Evolutionary conservation across 2,329 filamentous ascomycete species (phyloP), one percentile per base, ranked within the genome.

Genomic region (Cyphellophora europaea): DNA sequence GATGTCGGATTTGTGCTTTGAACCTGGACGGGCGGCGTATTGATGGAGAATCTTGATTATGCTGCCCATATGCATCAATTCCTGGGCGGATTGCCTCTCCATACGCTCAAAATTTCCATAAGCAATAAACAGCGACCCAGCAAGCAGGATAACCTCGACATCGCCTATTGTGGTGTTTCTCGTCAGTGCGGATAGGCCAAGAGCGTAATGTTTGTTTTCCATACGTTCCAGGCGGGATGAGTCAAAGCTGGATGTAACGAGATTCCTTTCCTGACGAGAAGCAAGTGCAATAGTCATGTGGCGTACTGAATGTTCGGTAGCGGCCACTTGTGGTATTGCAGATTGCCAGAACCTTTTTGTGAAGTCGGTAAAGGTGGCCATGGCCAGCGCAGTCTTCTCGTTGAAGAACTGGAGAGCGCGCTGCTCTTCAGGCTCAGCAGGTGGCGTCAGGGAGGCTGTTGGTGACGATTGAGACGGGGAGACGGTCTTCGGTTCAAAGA

Each of bases 401-500:
- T n/a, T 8, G n/a, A 25, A 25, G 21, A 25, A 25, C 21, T 25
- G 21, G 21, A 25, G n/a, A n/a, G 21, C 21, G 21, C 21, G 21
- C 21, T 25, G 8, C 21, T 25, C 21, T 8, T 25, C n/a, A n/a
- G 8, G 21, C 21, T 25, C 21, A n/a, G 21, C 21, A 8, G 21
- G 21, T n/a, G 21, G 21, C 21, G n/a, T 8, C 21, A 25, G n/a
- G 8, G 21, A n/a, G 8, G 8, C 21, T 25, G 21, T 8, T n/a
- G n/a, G n/a, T n/a, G n/a, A n/a, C n/a, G n/a, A n/a, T n/a, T n/a
- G n/a, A n/a, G n/a, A n/a, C n/a, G n/a, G n/a, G n/a, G n/a, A n/a
- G n/a, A n/a, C n/a, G n/a, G n/a, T n/a, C n/a, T n/a, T n/a, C 21
- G 21, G 21, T 25, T 25, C 21, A n/a, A 25, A 25, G 21, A 25